Base-by-base conservation (phyloP, 768 basidiomycete genomes). In the Phlegmacium glaucopus region DNA sequence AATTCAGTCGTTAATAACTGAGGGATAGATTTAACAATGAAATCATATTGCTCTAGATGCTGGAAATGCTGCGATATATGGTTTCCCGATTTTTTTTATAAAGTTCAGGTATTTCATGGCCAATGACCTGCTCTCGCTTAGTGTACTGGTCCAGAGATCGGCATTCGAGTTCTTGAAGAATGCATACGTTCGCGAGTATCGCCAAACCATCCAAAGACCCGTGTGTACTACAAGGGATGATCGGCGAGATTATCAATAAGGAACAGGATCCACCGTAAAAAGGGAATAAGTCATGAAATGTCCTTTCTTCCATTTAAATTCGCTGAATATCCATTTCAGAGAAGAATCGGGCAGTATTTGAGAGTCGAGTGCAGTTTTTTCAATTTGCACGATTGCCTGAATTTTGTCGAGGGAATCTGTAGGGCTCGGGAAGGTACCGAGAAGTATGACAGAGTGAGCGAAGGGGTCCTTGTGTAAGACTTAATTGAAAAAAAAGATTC, bases 71-170 rank as follows among this genome's bases (percentile, higher is more conserved):
- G 72, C 62, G 42, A 97, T 90, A 61, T 90, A 97, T 0, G 91
- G 89, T 56, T 73, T 74, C 4, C 92, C 90, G 41, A 93, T 72
- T 1, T 61, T n/a, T 58, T 43, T 74, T 67, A 62, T 94, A 97
- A 7, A 94, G 50, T 22, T 76, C 78, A 0, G 92, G 89, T 0
- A 94, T 95, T 65, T 99, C 95, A 97, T 80, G n/a, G n/a, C n/a
- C n/a, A n/a, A n/a, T n/a, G 16, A 80, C 58, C 0, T 79, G 64
- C 11, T 78, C 72, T 60, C 97, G 95, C 42, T 64, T 75, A 6
- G 87, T 81, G 63, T 97, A 94, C 87, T 94, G 35, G n/a, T n/a
- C n/a, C 22, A 22, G 22, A 22, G 22, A 22, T 22, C 22, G 22
- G 22, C 22, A 2, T 22, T 22, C 22, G 5, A 22, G 2, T n/a